These are phyloP conservation scores for Geosmithia flava DNA, from an alignment of 2,329 filamentous ascomycete genomes.

Conservation along the genomic window DNA sequence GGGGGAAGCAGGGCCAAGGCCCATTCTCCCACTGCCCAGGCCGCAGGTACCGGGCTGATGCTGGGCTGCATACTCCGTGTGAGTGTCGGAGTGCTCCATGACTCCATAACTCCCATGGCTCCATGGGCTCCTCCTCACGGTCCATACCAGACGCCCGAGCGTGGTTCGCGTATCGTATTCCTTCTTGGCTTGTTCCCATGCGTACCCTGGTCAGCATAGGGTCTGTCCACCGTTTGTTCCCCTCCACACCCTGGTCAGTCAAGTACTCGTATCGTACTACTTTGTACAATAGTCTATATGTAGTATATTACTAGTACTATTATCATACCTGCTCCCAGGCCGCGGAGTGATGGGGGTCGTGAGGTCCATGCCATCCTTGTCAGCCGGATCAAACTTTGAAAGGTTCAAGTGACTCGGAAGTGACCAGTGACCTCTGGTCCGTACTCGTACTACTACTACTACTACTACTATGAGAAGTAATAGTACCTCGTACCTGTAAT, in stretches of 20 bases:
- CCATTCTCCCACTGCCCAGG: neutral
- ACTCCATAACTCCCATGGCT: too few species aligned
- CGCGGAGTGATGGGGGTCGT: neutral
- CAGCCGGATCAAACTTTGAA: neutral
- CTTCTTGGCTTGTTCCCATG: neutral
- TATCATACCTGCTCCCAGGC: too few species aligned
- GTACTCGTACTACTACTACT: too few species aligned
- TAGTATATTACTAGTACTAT: too few species aligned
- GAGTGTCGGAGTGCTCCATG: neutral
- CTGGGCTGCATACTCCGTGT: neutral
- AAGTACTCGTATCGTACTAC: neutral
- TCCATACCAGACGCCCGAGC: too few species aligned
- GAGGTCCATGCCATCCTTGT: neutral
- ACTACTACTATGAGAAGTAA: too few species aligned
- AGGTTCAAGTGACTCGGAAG: neutral
- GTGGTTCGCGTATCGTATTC: neutral
- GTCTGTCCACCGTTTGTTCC: neutral
- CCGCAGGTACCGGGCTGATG: neutral
- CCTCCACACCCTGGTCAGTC: neutral
- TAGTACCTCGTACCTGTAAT: too few species aligned
- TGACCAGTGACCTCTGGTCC: too few species aligned
- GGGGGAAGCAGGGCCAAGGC: neutral
- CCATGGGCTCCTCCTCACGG: neutral
- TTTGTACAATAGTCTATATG: too few species aligned
- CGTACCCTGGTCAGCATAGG: neutral